Percentiles rank a stretch among this genome's conserved stretches.
phyloP scores from a whole-genome alignment of 768 basidiomycete species.

The Panellus pusillus region DNA sequence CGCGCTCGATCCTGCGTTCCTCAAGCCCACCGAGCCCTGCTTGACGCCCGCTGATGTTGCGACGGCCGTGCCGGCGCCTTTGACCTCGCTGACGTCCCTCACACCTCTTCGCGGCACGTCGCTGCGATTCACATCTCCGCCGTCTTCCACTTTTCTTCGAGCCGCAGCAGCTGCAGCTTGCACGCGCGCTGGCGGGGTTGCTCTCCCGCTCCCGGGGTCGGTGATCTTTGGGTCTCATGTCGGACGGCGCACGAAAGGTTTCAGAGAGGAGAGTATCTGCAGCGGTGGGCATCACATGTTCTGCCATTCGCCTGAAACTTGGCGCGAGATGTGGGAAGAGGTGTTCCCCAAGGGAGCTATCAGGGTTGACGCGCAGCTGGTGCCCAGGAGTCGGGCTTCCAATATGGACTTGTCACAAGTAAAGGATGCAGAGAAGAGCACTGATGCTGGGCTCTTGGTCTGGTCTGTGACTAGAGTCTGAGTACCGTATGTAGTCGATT shows the following conservation, averaged over 20 bases:
- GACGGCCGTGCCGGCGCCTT: slow-evolving; percentile 21
- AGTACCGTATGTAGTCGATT: neutral
- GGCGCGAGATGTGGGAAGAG: slow-evolving; percentile 3
- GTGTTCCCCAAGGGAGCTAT: neutral
- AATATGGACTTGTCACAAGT: too few relatives aligned
- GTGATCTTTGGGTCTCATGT: slow-evolving; percentile 47
- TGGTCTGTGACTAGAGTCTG: neutral
- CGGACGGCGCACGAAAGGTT: slow-evolving; percentile 31
- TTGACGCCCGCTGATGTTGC: slow-evolving; percentile 21
- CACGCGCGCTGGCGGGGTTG: slow-evolving; percentile 39
- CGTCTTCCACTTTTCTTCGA: slow-evolving; percentile 53
- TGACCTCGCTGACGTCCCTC: slow-evolving; percentile 37
- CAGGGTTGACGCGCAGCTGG: neutral
- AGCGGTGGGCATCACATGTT: slow-evolving; percentile 23
- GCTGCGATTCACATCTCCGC: slow-evolving; percentile 36
- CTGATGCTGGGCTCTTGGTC: neutral
- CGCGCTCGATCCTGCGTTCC: slow-evolving; percentile 45
- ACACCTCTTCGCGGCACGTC: slow-evolving; percentile 45
- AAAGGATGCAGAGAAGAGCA: neutral
- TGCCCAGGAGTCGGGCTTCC: neutral
- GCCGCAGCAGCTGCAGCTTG: slow-evolving; percentile 35
- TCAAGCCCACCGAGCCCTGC: slow-evolving; percentile 34
- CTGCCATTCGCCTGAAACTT: slow-evolving; percentile 29
- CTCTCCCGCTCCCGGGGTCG: slow-evolving; percentile 44
- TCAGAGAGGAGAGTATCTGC: neutral